Conservation (phyloP, 148 eudicot species). For the Cornus florida region DNA sequence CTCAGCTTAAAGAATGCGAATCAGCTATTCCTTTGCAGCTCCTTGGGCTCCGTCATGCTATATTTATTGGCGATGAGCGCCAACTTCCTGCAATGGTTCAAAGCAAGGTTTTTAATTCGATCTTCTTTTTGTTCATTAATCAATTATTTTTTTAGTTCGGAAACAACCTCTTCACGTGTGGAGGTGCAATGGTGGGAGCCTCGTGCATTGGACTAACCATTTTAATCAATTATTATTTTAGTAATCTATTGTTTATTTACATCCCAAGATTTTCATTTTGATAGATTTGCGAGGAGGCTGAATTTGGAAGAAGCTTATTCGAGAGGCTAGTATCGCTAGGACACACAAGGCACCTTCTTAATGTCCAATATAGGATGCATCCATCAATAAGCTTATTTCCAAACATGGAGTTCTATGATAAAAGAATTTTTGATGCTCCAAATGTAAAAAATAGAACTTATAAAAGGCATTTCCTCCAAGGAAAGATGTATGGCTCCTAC, state of each 20-base stretch:
- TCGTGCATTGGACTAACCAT: not conserved
- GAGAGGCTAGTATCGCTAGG: constrained; percentile 40
- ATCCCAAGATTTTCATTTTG: not conserved
- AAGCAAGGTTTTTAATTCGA: constrained; percentile 39
- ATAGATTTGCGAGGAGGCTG: constrained; percentile 33
- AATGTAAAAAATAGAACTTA: constrained; percentile 29
- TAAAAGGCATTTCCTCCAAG: constrained; percentile 29
- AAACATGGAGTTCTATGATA: constrained; percentile 40
- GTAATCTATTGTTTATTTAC: not conserved
- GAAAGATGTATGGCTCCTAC: constrained; percentile 37
- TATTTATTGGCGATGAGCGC: constrained; percentile 62
- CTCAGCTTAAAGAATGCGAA: constrained; percentile 79
- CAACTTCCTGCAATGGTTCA: constrained; percentile 81
- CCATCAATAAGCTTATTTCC: constrained; percentile 61
- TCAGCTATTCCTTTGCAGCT: constrained; percentile 61
- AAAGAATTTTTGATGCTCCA: constrained; percentile 32
- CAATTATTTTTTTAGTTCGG: not conserved
- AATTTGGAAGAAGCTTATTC: constrained; percentile 56
- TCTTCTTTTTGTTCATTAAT: not conserved
- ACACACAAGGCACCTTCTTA: constrained; percentile 38
- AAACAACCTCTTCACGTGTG: not conserved
- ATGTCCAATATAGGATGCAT: constrained; percentile 60
- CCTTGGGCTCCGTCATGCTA: constrained; percentile 41
- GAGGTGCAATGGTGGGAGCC: not conserved
- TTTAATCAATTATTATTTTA: not conserved